Evolutionary conservation across 2,329 filamentous ascomycete genomes (phyloP).

Genomic region (Scopulariopsis brevicaulis): DNA sequence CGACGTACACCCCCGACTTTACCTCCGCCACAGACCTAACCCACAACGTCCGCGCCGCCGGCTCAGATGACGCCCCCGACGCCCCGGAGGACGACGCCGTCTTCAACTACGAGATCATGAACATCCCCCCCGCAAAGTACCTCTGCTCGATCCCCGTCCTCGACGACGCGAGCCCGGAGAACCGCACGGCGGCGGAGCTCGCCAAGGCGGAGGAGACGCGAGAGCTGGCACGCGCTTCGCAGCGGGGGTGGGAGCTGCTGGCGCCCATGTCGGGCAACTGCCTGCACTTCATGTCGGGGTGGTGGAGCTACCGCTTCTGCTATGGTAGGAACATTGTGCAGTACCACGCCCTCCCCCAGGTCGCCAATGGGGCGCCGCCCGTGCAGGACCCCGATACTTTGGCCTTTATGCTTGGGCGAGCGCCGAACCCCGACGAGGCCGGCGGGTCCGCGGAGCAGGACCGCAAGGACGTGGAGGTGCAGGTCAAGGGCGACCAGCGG

Average conservation of each 20-base stretch:
- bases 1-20: conserved; percentile 14
- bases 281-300: conserved; percentile 72
- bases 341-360: conserved; percentile 70
- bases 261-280: conserved; percentile 67
- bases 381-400: conserved; percentile 64
- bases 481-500: conserved; percentile 71
- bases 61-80: background rate
- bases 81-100: conserved; percentile 10
- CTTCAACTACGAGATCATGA: conserved; percentile 61
- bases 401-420: conserved; percentile 63
- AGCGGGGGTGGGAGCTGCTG: conserved; percentile 70
- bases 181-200: conserved; percentile 55
- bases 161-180: conserved; percentile 40
- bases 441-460: background rate
- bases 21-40: conserved; percentile 1
- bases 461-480: conserved; percentile 47
- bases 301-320: conserved; percentile 96
- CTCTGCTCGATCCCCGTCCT: conserved; percentile 77
- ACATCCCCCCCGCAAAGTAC: conserved; percentile 57
- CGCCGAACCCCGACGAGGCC: conserved; percentile 20
- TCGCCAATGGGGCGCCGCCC: conserved; percentile 58
- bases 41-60: background rate
- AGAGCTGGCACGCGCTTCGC: conserved; percentile 66
- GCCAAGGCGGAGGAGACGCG: conserved; percentile 66
- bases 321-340: conserved; percentile 81